A percentile compares a stretch with the other conserved stretches of the same genome.
Evolutionary conservation across 176 grass and related monocot species (phyloP).

Genomic region (Luzula sylvatica): DNA sequence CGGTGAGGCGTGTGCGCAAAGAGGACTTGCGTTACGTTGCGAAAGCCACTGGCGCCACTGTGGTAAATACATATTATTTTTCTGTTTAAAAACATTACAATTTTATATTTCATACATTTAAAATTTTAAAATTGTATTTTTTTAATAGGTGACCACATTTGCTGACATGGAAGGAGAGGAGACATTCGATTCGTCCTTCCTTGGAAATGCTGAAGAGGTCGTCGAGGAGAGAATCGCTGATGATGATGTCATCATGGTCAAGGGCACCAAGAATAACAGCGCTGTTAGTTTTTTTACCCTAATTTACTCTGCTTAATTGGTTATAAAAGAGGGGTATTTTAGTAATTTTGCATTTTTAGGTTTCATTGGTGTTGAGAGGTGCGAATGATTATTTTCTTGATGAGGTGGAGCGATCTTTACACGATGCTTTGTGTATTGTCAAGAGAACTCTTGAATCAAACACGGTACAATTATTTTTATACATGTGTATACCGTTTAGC

Average conservation of each 20-base stretch:
- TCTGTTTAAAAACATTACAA: background rate
- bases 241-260: constrained; percentile 84
- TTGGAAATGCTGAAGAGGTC: constrained; percentile 73
- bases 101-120: no score
- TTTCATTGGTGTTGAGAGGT: constrained; percentile 86
- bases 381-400: constrained; percentile 91
- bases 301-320: no score
- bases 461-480: constrained; percentile 34
- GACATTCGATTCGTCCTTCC: constrained; percentile 78
- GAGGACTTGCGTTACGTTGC: constrained; percentile 91
- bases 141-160: constrained; percentile 66
- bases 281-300: no score
- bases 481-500: no score
- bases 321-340: background rate
- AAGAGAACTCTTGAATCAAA: constrained; percentile 88
- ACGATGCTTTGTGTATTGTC: constrained; percentile 76
- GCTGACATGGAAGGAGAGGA: constrained; percentile 98
- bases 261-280: constrained; percentile 80
- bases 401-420: constrained; percentile 80
- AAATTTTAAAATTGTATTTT: background rate
- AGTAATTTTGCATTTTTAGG: constrained; percentile 29
- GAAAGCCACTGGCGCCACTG: constrained; percentile 76
- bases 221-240: constrained; percentile 73
- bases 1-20: constrained; percentile 85
- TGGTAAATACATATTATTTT: constrained; percentile 29